Conservation (phyloP, 2,329 filamentous ascomycete species). For the Penicillium hordei region DNA sequence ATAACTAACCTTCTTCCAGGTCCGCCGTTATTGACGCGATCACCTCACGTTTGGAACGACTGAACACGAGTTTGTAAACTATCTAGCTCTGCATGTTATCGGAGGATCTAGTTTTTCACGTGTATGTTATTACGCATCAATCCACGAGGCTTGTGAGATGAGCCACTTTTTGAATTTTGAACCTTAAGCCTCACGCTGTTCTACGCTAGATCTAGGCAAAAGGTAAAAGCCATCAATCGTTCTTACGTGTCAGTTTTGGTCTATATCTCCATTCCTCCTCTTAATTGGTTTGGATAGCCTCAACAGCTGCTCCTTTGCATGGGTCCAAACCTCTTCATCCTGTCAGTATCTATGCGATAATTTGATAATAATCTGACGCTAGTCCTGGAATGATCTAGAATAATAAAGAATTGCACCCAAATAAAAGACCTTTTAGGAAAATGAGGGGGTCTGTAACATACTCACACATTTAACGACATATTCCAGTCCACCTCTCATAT, state of each 20-base stretch:
- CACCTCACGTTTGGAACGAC: constrained; percentile 41
- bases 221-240: not conserved
- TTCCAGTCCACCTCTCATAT: not conserved
- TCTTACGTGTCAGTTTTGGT: not conserved
- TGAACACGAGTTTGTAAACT: constrained; percentile 37
- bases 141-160: not conserved
- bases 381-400: not conserved
- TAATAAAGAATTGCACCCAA: not conserved
- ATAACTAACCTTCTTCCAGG: constrained; percentile 25
- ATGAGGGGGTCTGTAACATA: not conserved
- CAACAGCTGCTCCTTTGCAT: no score
- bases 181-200: not conserved
- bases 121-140: constrained; percentile 1
- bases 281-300: not conserved
- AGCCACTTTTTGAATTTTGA: not conserved
- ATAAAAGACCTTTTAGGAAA: not conserved
- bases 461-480: not conserved
- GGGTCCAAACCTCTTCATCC: not conserved
- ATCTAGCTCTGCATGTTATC: not conserved
- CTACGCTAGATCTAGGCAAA: not conserved
- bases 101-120: not conserved
- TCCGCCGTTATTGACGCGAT: constrained; percentile 47
- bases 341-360: not conserved
- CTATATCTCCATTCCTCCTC: not conserved
- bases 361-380: not conserved